A percentile compares a stretch with the other conserved stretches of the same genome.
Evolutionary conservation across 331 rosid species (phyloP).

Genomic region (Saraca asoca): DNA sequence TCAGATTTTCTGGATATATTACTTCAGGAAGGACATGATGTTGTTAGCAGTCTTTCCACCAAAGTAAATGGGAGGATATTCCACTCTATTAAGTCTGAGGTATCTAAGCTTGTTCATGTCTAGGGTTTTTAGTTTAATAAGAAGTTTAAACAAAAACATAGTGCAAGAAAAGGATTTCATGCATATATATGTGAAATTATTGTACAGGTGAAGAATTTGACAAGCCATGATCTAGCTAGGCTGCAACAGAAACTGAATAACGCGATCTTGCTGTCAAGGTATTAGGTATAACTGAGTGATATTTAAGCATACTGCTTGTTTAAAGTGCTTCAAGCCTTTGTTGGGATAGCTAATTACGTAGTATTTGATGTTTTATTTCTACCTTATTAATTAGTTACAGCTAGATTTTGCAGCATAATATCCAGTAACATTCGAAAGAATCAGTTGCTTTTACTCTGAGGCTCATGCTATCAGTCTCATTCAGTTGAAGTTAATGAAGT

Average conservation of each 20-base stretch:
- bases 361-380: not conserved
- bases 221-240: constrained; percentile 32
- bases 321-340: not conserved
- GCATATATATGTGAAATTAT: constrained; percentile 1
- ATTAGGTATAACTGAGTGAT: not conserved
- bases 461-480: not conserved
- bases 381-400: not conserved
- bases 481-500: not conserved
- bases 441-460: not conserved
- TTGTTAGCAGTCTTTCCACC: constrained; percentile 36
- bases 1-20: constrained; percentile 37
- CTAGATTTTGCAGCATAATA: not conserved
- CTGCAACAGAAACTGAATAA: constrained; percentile 34
- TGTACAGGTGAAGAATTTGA: constrained; percentile 38
- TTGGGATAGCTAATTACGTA: not conserved
- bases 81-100: constrained; percentile 38
- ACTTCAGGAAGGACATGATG: constrained; percentile 39
- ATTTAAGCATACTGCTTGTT: not conserved
- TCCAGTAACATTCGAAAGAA: not conserved
- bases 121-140: constrained; percentile 2
- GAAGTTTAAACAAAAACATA: too few species aligned
- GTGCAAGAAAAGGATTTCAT: not conserved
- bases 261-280: constrained; percentile 27
- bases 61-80: constrained; percentile 36
- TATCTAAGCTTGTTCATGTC: constrained; percentile 14